Evolutionary conservation across 805 yeast species (phyloP), one percentile per base, ranked within the genome.

Genomic region (Cyberlindnera euphorbiiphila): DNA sequence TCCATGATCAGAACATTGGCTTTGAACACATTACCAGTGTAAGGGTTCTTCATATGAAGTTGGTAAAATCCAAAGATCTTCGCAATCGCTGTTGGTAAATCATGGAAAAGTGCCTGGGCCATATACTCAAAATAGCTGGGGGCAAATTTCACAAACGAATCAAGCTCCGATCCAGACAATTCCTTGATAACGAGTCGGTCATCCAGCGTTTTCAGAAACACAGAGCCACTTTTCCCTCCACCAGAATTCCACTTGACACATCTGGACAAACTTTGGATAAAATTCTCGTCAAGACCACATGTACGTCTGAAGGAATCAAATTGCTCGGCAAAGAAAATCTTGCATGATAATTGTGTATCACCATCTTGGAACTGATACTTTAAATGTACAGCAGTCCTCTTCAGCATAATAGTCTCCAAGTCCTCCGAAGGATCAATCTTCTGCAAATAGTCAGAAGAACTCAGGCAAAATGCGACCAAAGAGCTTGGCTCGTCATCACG

Each of bases 401-500:
- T 85, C 37, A 82, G 68, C 86, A 93, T 78, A 15, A 76, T 73
- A 13, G 65, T 59, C 57, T 91, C 96, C 13, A 85, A 61, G 12
- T 47, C 49, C 5, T 47, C 36, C 8, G 40, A 13, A 5, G 28
- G 26, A 51, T 63, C 59, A 45, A 85, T 70, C 45, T 84, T 81
- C 40, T 76, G 78, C 34, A 72, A 69, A 54, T 93, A 91, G 59
- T 93, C 98, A 4, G 78, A 72, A 0, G 95, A 78, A 36, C 89
- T 84, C 43, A 93, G 64, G 57, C 98, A 91, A 53, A 93, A 89
- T 1, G 98, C 95, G 46, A 94, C 85, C 42, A 93, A 63, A 0
- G 98, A 89, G 51, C 94, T 83, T 9, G 98, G 98, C 57, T 93
- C 99, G 58, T 87, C 96, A 53, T 93, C 99, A 34, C 98, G 68